A percentile compares a stretch with the other conserved stretches of the same genome.
Conservation (phyloP, 306 rosid genomes). For the Cucurbita argyrosperma region DNA sequence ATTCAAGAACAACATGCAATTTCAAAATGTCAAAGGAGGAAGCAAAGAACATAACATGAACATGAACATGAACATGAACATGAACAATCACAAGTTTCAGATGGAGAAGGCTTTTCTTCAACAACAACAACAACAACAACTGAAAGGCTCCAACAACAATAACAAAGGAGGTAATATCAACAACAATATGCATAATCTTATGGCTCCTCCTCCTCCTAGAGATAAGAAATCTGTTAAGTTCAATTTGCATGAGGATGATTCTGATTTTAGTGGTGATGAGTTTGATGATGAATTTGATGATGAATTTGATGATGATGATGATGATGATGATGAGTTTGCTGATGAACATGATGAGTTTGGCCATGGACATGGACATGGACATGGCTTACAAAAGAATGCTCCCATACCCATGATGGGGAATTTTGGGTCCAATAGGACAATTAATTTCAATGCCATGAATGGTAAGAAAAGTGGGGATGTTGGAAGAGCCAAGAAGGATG, state of each 20-base stretch:
- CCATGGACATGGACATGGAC: conserved; percentile 33
- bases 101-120: conserved; percentile 14
- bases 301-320: conserved; percentile 30
- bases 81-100: neutral
- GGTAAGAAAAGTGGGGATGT: conserved; percentile 32
- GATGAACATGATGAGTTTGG: conserved; percentile 34
- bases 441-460: conserved; percentile 35
- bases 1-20: conserved; percentile 51
- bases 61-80: neutral
- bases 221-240: conserved; percentile 68
- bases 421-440: conserved; percentile 16
- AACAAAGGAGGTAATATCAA: neutral
- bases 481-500: conserved; percentile 51
- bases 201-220: conserved; percentile 15
- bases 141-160: conserved; percentile 19
- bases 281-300: conserved; percentile 7
- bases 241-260: conserved; percentile 40
- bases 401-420: neutral
- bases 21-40: conserved; percentile 32
- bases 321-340: conserved; percentile 26
- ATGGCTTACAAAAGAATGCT: conserved; percentile 18
- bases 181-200: conserved; percentile 2
- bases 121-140: conserved; percentile 35
- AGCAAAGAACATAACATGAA: neutral
- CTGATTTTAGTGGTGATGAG: conserved; percentile 40